Evolutionary conservation across 2,329 filamentous ascomycete genomes (phyloP).

Genomic region (Pestalotiopsis sp.): DNA sequence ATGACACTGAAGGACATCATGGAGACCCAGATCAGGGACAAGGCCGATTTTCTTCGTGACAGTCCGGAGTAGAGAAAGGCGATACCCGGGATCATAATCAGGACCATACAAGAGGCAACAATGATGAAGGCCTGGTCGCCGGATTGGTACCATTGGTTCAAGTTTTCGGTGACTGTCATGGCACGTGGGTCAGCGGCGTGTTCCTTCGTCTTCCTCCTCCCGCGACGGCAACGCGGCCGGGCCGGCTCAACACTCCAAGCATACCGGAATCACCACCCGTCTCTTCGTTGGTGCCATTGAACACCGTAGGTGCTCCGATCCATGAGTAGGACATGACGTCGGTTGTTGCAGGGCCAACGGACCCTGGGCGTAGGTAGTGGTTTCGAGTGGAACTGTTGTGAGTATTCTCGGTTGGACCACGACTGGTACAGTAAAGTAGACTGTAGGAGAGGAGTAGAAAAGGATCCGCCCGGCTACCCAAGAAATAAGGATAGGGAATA

Average conservation of each 20-base stretch:
- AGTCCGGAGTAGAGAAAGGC: constrained; percentile 97
- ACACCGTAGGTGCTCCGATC: constrained; percentile 58
- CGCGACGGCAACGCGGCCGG: too few species aligned
- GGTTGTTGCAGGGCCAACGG: constrained; percentile 8
- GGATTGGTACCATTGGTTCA: constrained; percentile 93
- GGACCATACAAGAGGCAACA: constrained; percentile 85
- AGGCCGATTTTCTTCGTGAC: constrained; percentile 94
- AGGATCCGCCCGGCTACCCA: not conserved
- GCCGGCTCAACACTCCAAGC: constrained; percentile 34
- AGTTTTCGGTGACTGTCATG: constrained; percentile 73
- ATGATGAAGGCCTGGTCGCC: constrained; percentile 96
- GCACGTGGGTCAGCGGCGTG: not conserved
- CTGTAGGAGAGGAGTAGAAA: not conserved
- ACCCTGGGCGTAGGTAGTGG: constrained; percentile 1
- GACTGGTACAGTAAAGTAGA: not conserved
- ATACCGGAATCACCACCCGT: constrained; percentile 79
- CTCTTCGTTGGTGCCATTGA: constrained; percentile 66
- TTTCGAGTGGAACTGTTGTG: not conserved
- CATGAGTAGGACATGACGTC: constrained; percentile 59
- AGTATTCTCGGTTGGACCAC: not conserved
- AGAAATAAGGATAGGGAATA: not conserved
- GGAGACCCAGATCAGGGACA: constrained; percentile 96
- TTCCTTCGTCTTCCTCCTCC: not conserved
- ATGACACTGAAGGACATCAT: constrained; percentile 92
- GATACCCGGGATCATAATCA: constrained; percentile 96